Evolutionary conservation across 768 basidiomycete species (phyloP).

Genomic region (Tremella fuciformis): DNA sequence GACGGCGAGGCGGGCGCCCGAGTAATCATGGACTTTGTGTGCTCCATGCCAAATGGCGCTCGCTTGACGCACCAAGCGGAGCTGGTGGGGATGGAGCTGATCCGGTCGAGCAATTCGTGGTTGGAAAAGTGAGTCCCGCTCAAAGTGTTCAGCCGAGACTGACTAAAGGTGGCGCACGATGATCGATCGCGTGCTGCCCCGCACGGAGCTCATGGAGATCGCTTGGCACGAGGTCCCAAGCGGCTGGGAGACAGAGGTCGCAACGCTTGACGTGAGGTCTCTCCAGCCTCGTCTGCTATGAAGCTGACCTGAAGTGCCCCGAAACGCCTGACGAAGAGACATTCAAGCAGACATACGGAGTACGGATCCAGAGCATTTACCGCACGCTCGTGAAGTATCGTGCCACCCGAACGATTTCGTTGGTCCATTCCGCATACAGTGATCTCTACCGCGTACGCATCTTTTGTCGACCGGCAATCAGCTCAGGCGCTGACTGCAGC

Average conservation of each 20-base stretch:
- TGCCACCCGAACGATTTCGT: conserved; percentile 20
- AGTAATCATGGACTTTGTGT: conserved; percentile 47
- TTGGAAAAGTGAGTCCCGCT: conserved; percentile 38
- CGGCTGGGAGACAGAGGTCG: conserved; percentile 39
- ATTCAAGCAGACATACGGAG: conserved; percentile 44
- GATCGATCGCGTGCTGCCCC: conserved; percentile 40
- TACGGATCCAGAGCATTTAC: conserved; percentile 25
- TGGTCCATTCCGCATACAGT: conserved; percentile 35
- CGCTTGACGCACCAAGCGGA: conserved; percentile 43
- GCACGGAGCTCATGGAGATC: conserved; percentile 41
- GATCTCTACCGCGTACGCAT: conserved; percentile 33
- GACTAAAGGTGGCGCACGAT: conserved; percentile 35
- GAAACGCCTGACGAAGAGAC: conserved; percentile 50
- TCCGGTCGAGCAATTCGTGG: conserved; percentile 40
- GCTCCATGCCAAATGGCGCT: conserved; percentile 42
- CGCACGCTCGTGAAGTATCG: conserved; percentile 27
- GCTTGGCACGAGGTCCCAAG: conserved; percentile 38
- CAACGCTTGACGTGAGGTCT: conserved; percentile 23
- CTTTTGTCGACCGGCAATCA: not conserved
- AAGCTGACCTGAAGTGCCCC: conserved; percentile 20
- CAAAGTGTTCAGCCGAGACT: not conserved
- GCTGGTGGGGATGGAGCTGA: conserved; percentile 47
- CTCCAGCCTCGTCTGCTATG: not conserved
- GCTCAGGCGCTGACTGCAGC: conserved; percentile 18
- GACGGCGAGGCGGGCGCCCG: conserved; percentile 38